A percentile compares a stretch with the other conserved stretches of the same genome.
Conservation (phyloP, 768 basidiomycete genomes). For the Mycena sanguinolenta region DNA sequence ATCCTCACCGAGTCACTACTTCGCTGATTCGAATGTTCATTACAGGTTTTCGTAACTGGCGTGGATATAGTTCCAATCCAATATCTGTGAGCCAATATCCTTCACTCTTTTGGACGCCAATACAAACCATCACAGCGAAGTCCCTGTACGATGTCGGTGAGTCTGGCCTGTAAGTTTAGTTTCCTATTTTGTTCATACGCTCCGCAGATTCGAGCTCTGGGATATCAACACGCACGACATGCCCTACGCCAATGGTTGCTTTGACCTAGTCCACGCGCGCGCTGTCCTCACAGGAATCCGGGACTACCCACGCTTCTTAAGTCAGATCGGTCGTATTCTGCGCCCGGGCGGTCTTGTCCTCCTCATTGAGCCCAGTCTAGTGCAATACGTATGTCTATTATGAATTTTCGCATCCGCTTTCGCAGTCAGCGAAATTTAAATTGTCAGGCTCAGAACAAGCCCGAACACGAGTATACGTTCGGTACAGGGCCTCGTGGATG, state of each 20-base stretch:
- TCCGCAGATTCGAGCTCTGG: slow-evolving; percentile 75
- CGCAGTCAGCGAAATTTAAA: background rate
- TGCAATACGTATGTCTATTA: slow-evolving; percentile 52
- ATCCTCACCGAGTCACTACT: slow-evolving; percentile 15
- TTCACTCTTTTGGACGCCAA: background rate
- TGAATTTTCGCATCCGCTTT: background rate
- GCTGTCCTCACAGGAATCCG: slow-evolving; percentile 77
- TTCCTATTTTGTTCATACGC: background rate
- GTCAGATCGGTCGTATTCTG: slow-evolving; percentile 74
- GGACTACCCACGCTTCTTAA: slow-evolving; percentile 71
- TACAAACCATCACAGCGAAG: slow-evolving; percentile 4
- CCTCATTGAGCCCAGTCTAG: slow-evolving; percentile 72
- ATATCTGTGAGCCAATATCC: slow-evolving; percentile 1
- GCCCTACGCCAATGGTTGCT: slow-evolving; percentile 73
- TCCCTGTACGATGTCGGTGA: slow-evolving; percentile 14
- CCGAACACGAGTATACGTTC: slow-evolving; percentile 48
- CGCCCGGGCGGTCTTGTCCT: slow-evolving; percentile 81
- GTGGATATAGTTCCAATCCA: slow-evolving; percentile 24
- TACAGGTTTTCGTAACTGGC: slow-evolving; percentile 21
- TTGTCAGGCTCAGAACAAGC: slow-evolving; percentile 51
- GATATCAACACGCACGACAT: slow-evolving; percentile 72
- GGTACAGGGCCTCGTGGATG: slow-evolving; percentile 66
- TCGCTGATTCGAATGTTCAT: background rate
- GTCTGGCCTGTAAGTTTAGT: background rate
- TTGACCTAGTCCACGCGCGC: slow-evolving; percentile 79